Evolutionary conservation across 768 basidiomycete species (phyloP).

Genomic region (Rhizopogon sp.): DNA sequence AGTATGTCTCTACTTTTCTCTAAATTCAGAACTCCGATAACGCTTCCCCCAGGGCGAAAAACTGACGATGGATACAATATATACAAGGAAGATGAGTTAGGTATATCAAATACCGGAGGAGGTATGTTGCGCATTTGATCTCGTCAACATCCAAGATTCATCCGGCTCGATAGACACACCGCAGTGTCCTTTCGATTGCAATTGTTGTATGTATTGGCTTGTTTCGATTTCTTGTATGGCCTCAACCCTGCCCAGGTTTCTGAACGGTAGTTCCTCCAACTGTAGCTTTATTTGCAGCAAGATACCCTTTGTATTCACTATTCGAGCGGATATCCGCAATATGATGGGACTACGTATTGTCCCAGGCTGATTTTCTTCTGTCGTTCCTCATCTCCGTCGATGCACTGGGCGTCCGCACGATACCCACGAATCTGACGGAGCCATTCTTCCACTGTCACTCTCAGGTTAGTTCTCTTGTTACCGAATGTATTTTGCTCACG

Average conservation of each 20-base stretch:
- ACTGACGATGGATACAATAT: constrained; percentile 79
- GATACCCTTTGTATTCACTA: constrained; percentile 1
- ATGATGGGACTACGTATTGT: not conserved
- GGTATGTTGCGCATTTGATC: constrained; percentile 40
- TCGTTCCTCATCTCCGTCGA: too few species aligned
- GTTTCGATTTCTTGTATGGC: not conserved
- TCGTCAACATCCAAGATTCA: constrained; percentile 16
- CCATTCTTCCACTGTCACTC: not conserved
- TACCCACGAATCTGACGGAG: too few species aligned
- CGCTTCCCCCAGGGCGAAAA: constrained; percentile 50
- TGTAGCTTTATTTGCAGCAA: not conserved
- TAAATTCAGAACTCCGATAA: constrained; percentile 5
- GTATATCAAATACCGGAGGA: constrained; percentile 62
- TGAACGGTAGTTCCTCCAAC: constrained; percentile 7
- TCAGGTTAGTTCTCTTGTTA: not conserved
- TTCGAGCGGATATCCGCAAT: too few species aligned
- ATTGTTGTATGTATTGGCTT: constrained; percentile 63
- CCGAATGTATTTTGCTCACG: not conserved
- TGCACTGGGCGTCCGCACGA: not conserved
- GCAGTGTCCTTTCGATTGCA: constrained; percentile 84
- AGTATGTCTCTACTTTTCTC: constrained; percentile 41
- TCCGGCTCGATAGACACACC: constrained; percentile 56
- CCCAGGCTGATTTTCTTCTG: too few species aligned
- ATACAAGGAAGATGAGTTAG: constrained; percentile 81
- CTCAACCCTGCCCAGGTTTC: constrained; percentile 18